Conservation (phyloP, 495 filamentous ascomycete species). For the Cercophora samala region DNA sequence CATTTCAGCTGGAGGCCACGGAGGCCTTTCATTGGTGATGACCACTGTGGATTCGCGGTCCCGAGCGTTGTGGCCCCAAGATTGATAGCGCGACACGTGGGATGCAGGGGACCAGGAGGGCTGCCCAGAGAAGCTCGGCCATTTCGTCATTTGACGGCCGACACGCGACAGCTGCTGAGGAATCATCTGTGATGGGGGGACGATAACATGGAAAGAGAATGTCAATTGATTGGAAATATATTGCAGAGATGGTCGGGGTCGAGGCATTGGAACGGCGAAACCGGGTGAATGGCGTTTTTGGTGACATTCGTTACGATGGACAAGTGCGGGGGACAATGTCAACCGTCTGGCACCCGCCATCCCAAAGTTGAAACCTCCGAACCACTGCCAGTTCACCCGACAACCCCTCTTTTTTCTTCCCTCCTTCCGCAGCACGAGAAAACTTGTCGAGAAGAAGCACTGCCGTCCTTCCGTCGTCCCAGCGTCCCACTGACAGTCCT, state of each 20-base stretch:
- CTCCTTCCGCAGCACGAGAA: not conserved
- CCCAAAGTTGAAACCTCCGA: not conserved
- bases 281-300: not conserved
- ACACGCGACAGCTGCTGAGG: not conserved
- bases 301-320: not conserved
- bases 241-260: not conserved
- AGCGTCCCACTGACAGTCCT: not conserved
- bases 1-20: not conserved
- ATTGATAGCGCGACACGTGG: slow-evolving; percentile 3
- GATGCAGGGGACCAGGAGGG: not conserved
- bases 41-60: not conserved
- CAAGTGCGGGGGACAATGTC: not conserved
- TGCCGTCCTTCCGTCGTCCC: slow-evolving; percentile 3
- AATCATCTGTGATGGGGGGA: not conserved
- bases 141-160: not conserved
- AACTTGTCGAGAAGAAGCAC: not conserved
- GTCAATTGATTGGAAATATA: not conserved
- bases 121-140: not conserved
- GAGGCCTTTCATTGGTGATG: not conserved
- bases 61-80: not conserved
- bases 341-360: not conserved
- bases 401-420: not conserved
- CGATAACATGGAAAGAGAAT: not conserved
- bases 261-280: slow-evolving; percentile 1
- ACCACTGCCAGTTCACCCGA: not conserved